These are phyloP conservation scores for Chytriomyces hyalinus DNA, from an alignment of 192 early-diverging fungal genomes.

Conservation along the genomic window DNA sequence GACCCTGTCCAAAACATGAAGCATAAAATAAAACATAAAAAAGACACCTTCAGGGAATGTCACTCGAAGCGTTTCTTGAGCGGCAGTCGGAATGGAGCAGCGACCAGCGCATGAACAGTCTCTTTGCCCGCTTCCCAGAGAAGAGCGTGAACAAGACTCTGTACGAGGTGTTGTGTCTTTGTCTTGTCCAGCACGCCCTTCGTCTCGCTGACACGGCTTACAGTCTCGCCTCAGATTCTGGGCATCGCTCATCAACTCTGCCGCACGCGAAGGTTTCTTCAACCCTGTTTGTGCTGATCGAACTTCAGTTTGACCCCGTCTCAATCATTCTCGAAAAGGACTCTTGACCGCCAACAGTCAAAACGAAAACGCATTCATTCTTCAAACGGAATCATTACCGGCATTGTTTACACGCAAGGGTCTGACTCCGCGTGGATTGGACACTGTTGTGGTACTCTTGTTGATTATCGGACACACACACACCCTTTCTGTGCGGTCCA, in stretches of 20 bases:
- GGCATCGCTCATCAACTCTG: background rate
- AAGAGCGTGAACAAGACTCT: background rate
- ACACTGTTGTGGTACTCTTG: slow-evolving; percentile 10
- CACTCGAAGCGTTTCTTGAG: too few species aligned
- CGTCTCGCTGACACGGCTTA: background rate
- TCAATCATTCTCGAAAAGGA: background rate
- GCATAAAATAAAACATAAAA: too few species aligned
- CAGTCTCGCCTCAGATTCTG: slow-evolving; percentile 19
- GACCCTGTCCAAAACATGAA: too few species aligned
- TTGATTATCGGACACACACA: background rate
- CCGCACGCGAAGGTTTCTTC: background rate
- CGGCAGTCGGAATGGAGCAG: slow-evolving; percentile 1
- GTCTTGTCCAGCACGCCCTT: background rate
- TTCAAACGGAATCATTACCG: background rate
- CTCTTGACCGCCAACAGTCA: background rate
- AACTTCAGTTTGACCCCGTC: background rate
- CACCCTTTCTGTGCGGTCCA: background rate
- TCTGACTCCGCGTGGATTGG: slow-evolving; percentile 4
- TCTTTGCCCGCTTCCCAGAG: slow-evolving; percentile 9
- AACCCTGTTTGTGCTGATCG: background rate
- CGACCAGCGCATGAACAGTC: slow-evolving; percentile 6
- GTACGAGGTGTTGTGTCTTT: background rate
- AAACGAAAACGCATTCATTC: background rate
- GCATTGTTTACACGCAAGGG: background rate
- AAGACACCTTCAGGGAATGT: too few species aligned